phyloP scores from a whole-genome alignment of 139 green algal species.

The Chlorella sorokiniana region DNA sequence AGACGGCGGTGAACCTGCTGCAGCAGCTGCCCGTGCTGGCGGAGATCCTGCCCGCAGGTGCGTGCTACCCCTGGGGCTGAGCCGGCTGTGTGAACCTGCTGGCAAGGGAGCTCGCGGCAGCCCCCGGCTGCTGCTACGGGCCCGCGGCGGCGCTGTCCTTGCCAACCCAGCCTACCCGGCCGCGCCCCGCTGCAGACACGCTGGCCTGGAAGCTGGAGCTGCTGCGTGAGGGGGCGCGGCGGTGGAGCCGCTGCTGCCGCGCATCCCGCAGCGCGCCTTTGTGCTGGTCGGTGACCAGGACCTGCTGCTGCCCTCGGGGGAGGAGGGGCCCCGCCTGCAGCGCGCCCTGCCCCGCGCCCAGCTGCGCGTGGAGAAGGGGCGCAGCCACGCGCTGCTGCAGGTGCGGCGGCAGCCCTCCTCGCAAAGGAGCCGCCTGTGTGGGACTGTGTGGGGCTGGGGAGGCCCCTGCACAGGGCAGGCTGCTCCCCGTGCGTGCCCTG shows the following conservation, averaged over 20 bases:
- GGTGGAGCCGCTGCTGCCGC: constrained; percentile 36
- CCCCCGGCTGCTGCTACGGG: neutral
- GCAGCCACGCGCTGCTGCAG: constrained; percentile 83
- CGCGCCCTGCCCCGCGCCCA: constrained; percentile 54
- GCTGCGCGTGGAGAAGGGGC: constrained; percentile 41
- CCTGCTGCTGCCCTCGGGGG: constrained; percentile 66
- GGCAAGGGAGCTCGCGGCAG: neutral
- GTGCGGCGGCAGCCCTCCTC: neutral
- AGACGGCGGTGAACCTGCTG: constrained; percentile 50
- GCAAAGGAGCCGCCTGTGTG: neutral
- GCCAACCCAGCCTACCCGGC: neutral
- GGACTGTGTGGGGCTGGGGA: neutral
- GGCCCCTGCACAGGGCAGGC: neutral
- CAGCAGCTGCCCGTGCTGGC: constrained; percentile 70
- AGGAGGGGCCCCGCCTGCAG: constrained; percentile 64
- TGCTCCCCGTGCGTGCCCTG: neutral
- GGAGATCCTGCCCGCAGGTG: constrained; percentile 67
- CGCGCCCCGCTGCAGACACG: constrained; percentile 39
- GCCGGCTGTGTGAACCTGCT: neutral
- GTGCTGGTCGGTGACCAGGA: constrained; percentile 59
- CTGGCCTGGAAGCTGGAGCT: constrained; percentile 81
- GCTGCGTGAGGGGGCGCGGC: constrained; percentile 53
- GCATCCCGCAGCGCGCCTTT: constrained; percentile 72
- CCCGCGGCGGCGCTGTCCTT: neutral
- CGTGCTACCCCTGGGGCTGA: neutral